These are phyloP conservation scores for Aspergillus nomiae DNA, from an alignment of 2,329 filamentous ascomycete genomes.

Conservation along the genomic window DNA sequence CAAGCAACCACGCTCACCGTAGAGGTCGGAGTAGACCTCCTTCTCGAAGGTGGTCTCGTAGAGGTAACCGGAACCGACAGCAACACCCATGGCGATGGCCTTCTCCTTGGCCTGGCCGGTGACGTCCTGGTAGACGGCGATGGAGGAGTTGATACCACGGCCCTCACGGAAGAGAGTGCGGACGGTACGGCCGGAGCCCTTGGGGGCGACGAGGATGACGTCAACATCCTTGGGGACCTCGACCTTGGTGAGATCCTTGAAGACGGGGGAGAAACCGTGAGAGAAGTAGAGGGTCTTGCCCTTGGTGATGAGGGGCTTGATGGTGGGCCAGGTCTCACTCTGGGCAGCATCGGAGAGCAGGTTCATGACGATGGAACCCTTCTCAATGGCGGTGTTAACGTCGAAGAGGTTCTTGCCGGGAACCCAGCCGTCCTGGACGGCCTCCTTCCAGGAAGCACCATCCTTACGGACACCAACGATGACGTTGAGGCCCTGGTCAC, in stretches of 20 bases:
- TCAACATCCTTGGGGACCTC: conserved; percentile 94
- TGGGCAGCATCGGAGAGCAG: conserved; percentile 96
- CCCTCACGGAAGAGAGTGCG: conserved; percentile 98
- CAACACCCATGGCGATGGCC: conserved; percentile 93
- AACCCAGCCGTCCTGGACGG: conserved; percentile 94
- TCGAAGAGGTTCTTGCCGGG: conserved; percentile 99
- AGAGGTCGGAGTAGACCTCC: conserved; percentile 99
- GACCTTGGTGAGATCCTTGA: conserved; percentile 99
- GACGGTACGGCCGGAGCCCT: conserved; percentile 98
- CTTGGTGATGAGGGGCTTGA: conserved; percentile 98
- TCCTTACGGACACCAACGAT: conserved; percentile 98
- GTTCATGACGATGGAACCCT: conserved; percentile 98
- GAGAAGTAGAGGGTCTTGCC: conserved; percentile 99
- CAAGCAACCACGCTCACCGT: conserved; percentile 99
- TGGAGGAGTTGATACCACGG: conserved; percentile 98
- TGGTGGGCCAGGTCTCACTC: conserved; percentile 96
- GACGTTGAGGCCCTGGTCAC: conserved; percentile 99
- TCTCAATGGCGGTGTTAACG: conserved; percentile 91
- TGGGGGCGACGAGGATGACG: conserved; percentile 98
- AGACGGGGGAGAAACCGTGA: conserved; percentile 99
- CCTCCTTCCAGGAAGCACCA: conserved; percentile 98
- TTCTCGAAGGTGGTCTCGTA: conserved; percentile 99
- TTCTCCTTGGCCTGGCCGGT: conserved; percentile 98
- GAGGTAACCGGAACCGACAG: conserved; percentile 95
- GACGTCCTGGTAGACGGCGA: conserved; percentile 98